These are phyloP conservation scores for Gypsophila paniculata DNA, from an alignment of 179 eudicot genomes.

Conservation along the genomic window DNA sequence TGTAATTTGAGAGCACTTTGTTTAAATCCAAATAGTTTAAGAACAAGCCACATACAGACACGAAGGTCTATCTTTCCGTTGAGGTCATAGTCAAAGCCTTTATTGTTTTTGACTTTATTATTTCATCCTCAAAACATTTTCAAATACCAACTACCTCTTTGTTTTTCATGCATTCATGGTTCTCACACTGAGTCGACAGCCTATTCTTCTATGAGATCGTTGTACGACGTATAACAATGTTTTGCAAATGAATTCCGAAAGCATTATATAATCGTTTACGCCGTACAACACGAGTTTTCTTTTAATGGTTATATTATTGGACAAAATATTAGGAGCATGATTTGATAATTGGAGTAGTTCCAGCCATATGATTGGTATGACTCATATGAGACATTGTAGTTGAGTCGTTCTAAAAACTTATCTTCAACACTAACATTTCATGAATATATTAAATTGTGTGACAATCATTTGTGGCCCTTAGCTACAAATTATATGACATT, in stretches of 20 bases:
- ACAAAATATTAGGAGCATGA: too few relatives aligned
- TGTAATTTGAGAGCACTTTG: neutral
- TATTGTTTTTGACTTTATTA: neutral
- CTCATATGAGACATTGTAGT: conserved; percentile 19
- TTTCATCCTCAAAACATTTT: neutral
- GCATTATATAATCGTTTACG: too few relatives aligned
- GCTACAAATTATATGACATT: neutral
- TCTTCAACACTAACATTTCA: neutral
- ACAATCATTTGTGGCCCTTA: neutral
- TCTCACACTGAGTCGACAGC: neutral
- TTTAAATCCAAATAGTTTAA: neutral
- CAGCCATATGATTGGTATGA: conserved; percentile 15
- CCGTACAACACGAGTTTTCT: too few relatives aligned
- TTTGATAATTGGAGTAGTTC: too few relatives aligned
- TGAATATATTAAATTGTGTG: conserved; percentile 6
- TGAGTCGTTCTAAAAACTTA: conserved; percentile 20
- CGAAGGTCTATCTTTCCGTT: neutral
- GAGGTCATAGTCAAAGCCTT: neutral
- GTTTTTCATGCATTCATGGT: neutral
- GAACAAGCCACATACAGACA: neutral
- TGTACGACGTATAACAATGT: too few relatives aligned
- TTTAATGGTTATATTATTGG: too few relatives aligned
- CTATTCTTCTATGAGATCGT: too few relatives aligned
- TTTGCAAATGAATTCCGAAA: too few relatives aligned
- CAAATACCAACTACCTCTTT: neutral